Evolutionary conservation across 345 rosid species (phyloP).

Genomic region (Dimocarpus longan): DNA sequence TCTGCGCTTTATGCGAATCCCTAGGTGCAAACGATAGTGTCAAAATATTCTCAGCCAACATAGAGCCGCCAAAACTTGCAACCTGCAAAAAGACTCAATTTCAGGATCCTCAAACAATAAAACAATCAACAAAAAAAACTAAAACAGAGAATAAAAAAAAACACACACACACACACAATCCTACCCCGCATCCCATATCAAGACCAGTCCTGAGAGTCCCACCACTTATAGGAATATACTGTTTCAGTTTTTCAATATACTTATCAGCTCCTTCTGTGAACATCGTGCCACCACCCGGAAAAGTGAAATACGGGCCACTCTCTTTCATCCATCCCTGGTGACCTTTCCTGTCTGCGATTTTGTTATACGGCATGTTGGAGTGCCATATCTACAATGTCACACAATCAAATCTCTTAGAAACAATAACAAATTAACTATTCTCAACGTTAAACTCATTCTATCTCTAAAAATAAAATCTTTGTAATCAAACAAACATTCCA

Average conservation of each 20-base stretch:
- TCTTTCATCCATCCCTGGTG: slow-evolving; percentile 99
- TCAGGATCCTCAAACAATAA: slow-evolving; percentile 5
- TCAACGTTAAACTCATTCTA: neutral
- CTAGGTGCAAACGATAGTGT: slow-evolving; percentile 93
- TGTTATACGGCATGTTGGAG: slow-evolving; percentile 93
- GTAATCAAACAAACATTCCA: neutral
- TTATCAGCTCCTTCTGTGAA: slow-evolving; percentile 91
- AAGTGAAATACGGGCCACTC: slow-evolving; percentile 75
- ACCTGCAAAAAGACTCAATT: slow-evolving; percentile 51
- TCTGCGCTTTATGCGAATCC: slow-evolving; percentile 97
- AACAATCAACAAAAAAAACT: neutral
- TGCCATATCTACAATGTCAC: slow-evolving; percentile 82
- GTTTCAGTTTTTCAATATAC: slow-evolving; percentile 83
- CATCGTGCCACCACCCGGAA: slow-evolving; percentile 99
- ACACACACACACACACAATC: slow-evolving; percentile 13
- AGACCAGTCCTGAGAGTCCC: slow-evolving; percentile 92
- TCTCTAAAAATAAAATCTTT: too few relatives aligned
- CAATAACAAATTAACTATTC: neutral
- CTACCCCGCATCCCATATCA: slow-evolving; percentile 99
- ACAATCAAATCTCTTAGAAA: neutral
- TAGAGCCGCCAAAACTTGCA: slow-evolving; percentile 95
- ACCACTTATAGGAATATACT: slow-evolving; percentile 69
- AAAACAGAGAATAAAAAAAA: neutral
- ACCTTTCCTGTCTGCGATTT: slow-evolving; percentile 96
- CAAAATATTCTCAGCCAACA: slow-evolving; percentile 70